These are phyloP conservation scores for Botrytis pseudocinerea DNA, from an alignment of 2,329 filamentous ascomycete genomes.

Conservation along the genomic window DNA sequence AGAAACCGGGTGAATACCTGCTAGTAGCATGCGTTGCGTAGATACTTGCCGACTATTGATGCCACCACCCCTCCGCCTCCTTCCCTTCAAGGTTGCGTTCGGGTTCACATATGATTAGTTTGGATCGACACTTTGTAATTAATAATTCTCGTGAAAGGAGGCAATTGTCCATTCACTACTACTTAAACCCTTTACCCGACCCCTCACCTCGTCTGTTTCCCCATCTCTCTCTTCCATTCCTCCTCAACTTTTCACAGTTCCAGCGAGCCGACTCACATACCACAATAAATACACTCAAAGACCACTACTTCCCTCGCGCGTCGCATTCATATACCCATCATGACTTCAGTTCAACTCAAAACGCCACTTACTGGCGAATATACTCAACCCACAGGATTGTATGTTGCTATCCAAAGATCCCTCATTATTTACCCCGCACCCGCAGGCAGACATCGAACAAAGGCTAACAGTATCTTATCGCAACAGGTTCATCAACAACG, in stretches of 20 bases:
- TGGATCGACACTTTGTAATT: not conserved
- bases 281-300: not conserved
- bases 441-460: not conserved
- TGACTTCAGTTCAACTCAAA: slow-evolving; percentile 36
- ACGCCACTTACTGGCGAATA: slow-evolving; percentile 42
- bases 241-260: not conserved
- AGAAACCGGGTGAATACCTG: not conserved
- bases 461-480: slow-evolving; percentile 14
- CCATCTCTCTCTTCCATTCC: not conserved
- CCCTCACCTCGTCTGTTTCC: not conserved
- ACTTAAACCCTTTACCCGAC: slow-evolving; percentile 16
- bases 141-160: not conserved
- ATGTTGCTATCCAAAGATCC: slow-evolving; percentile 28
- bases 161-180: not conserved
- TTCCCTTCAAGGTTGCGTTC: not conserved
- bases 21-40: not conserved
- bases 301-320: not conserved
- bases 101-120: not conserved
- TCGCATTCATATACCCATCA: slow-evolving; percentile 26
- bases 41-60: not conserved
- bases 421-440: slow-evolving; percentile 27
- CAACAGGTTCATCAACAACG: slow-evolving; percentile 75
- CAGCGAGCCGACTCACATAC: not conserved
- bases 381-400: slow-evolving; percentile 47
- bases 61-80: not conserved